Evolutionary conservation across 208 protist genomes (phyloP).

Genomic region (Wallacemonas sp.): DNA sequence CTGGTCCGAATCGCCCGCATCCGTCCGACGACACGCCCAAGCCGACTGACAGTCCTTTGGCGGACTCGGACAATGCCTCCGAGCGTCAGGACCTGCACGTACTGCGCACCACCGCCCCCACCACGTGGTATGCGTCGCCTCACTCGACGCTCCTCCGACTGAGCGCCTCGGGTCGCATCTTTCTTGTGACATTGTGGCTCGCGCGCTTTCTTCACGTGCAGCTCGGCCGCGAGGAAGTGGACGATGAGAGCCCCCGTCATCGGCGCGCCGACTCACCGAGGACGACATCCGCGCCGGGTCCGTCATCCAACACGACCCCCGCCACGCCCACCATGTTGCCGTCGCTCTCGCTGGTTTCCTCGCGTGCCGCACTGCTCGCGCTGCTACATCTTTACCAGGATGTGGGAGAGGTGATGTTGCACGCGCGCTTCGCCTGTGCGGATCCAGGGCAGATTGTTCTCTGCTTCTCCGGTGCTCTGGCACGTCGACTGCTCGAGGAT

Average conservation of each 20-base stretch:
- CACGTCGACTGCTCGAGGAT: slow-evolving; percentile 24
- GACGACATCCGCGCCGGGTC: too few relatives aligned
- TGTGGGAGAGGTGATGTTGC: slow-evolving; percentile 51
- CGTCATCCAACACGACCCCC: background rate
- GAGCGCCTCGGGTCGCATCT: slow-evolving; percentile 38
- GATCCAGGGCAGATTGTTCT: slow-evolving; percentile 53
- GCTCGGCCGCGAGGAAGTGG: background rate
- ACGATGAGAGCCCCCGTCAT: background rate
- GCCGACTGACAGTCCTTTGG: too few relatives aligned
- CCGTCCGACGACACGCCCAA: too few relatives aligned
- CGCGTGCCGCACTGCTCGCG: slow-evolving; percentile 9
- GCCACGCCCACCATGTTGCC: slow-evolving; percentile 3
- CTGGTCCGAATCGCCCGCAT: too few relatives aligned
- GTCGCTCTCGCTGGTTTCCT: slow-evolving; percentile 8
- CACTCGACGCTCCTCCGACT: slow-evolving; percentile 27
- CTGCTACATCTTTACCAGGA: slow-evolving; percentile 43
- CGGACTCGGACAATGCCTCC: too few relatives aligned
- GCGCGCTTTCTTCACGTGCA: background rate
- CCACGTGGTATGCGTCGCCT: slow-evolving; percentile 17
- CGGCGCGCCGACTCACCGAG: too few relatives aligned
- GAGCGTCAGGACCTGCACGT: slow-evolving; percentile 36
- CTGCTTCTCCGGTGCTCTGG: slow-evolving; percentile 29
- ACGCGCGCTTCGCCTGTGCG: slow-evolving; percentile 38
- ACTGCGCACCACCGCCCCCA: slow-evolving; percentile 25
- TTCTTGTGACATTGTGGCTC: slow-evolving; percentile 44